Evolutionary conservation across 176 grass and related monocot genomes (phyloP).

Genomic region (Hsuehochloa calcarea): DNA sequence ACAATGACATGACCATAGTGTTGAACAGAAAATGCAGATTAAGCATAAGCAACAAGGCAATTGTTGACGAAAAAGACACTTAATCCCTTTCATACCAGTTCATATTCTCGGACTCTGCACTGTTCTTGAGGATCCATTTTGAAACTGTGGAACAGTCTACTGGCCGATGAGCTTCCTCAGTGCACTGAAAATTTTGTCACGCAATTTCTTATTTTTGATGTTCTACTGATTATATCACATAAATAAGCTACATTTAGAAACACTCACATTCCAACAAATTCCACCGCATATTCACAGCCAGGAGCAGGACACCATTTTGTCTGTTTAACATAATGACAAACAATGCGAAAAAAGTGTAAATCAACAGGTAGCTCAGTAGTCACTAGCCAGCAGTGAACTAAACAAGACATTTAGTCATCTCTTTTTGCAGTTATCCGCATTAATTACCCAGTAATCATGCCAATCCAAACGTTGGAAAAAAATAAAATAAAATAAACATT

Average conservation of each 20-base stretch:
- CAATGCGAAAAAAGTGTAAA: slow-evolving; percentile 2
- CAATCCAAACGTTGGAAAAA: background rate
- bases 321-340: slow-evolving; percentile 41
- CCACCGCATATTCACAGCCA: slow-evolving; percentile 95
- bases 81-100: slow-evolving; percentile 67
- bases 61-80: background rate
- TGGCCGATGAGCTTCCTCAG: slow-evolving; percentile 97
- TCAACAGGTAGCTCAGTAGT: slow-evolving; percentile 3
- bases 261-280: slow-evolving; percentile 96
- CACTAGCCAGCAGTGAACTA: slow-evolving; percentile 3
- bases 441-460: background rate
- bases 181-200: slow-evolving; percentile 54
- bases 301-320: slow-evolving; percentile 99
- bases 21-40: background rate
- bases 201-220: background rate
- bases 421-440: background rate
- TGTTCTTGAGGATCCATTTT: slow-evolving; percentile 99
- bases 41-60: background rate
- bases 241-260: slow-evolving; percentile 21
- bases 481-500: background rate
- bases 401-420: background rate
- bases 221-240: background rate
- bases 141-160: slow-evolving; percentile 95
- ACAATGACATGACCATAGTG: background rate
- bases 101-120: slow-evolving; percentile 98